Evolutionary conservation across 495 filamentous ascomycete species (phyloP), one percentile per base, ranked within the genome.

Genomic region (Trichodelitschia bisporula): DNA sequence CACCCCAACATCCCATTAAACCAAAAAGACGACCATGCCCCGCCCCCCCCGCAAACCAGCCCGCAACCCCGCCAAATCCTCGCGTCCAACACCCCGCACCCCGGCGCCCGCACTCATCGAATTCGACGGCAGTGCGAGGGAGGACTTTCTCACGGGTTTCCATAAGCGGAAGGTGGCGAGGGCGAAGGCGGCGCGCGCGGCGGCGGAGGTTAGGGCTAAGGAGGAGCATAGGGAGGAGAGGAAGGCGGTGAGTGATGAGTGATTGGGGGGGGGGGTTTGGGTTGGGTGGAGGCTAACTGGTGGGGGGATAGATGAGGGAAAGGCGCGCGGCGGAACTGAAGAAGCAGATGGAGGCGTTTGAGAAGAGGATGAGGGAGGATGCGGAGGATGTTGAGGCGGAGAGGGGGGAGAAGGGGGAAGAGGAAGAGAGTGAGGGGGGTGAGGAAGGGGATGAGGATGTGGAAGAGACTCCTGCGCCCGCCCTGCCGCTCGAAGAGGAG

Each of bases 61-160:
- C 9, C 13, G 9, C 14, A 15, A 29, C 8, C 6, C 6, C 8
- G 6, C 27, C 6, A 36, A 28, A 10, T 29, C 37, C 20, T 24
- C 35, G 33, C 35, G 36, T 29, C 55, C 75, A 32, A n/a, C n/a
- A n/a, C n/a, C n/a, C n/a, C n/a, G n/a, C n/a, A n/a, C n/a, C n/a
- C n/a, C n/a, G n/a, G n/a, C n/a, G n/a, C n/a, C n/a, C n/a, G 75
- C 75, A 39, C 77, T 83, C 44, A 72, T 97, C 50, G 69, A 57
- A 25, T 93, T 95, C 52, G 84, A 95, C 54, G 43, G 57, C 28
- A 55, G 58, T 27, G 71, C 71, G 25, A 68, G 86, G 29, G 59
- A 69, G 37, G 75, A 93, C 38, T 97, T 77, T 41, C 62, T 97
- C 21, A 90, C 78, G 4, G 86, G 86, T 3, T 97, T 97, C 54